Conservation (phyloP, 2,329 filamentous ascomycete genomes). For the Claviceps arundinis region DNA sequence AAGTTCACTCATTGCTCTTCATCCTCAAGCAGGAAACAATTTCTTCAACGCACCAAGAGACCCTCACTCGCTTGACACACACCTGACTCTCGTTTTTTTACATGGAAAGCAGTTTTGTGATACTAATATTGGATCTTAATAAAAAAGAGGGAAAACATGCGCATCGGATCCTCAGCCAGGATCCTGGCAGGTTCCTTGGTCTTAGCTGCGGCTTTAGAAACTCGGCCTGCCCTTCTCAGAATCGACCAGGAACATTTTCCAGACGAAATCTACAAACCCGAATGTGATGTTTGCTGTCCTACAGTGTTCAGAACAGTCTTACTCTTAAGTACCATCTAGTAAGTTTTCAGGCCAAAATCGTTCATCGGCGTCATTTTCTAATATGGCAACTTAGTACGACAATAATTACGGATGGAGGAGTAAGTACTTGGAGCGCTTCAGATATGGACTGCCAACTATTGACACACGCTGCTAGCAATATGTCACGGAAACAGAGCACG, state of each 20-base stretch:
- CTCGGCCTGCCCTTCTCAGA: background rate
- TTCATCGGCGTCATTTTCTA: background rate
- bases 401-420: constrained; percentile 4
- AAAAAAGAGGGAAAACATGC: background rate
- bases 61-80: background rate
- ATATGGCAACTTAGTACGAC: constrained; percentile 2
- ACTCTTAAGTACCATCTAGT: constrained; percentile 2
- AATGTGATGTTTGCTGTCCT: constrained; percentile 3
- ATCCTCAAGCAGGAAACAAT: background rate
- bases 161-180: background rate
- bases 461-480: constrained; percentile 5
- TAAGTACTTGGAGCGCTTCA: background rate
- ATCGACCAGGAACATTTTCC: constrained; percentile 1
- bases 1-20: background rate
- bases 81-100: background rate
- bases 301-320: constrained; percentile 3
- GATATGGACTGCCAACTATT: background rate
- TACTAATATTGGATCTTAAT: background rate
- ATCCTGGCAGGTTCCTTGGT: background rate
- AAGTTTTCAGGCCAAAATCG: background rate
- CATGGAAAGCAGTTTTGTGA: background rate
- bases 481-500: constrained; percentile 8
- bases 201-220: background rate
- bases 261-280: background rate
- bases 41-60: background rate